Evolutionary conservation across 2,329 filamentous ascomycete genomes (phyloP).

Genomic region (Trichoderma oligosporum): DNA sequence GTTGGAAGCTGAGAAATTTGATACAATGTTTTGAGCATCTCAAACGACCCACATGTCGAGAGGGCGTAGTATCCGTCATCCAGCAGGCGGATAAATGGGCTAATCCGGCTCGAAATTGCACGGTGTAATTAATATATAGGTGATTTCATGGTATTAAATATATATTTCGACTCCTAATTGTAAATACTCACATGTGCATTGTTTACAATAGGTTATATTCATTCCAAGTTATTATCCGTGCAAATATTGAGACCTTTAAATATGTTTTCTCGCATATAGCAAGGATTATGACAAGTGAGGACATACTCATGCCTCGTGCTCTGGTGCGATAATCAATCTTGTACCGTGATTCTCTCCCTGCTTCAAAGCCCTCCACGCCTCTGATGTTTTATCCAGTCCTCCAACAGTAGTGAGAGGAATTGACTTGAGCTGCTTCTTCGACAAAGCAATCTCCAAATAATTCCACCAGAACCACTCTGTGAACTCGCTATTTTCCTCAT

Average conservation of each 20-base stretch:
- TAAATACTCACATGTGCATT: background rate
- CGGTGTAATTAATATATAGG: too few species aligned
- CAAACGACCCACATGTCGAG: background rate
- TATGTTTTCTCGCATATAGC: too few species aligned
- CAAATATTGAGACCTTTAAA: too few species aligned
- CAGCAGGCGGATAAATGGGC: too few species aligned
- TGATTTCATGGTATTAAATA: too few species aligned
- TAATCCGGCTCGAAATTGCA: too few species aligned
- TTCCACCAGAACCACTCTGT: conserved; percentile 19
- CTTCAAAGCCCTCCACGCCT: conserved; percentile 2
- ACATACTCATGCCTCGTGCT: background rate
- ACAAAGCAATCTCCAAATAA: conserved; percentile 4
- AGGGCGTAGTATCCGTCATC: background rate
- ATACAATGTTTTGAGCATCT: too few species aligned
- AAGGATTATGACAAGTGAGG: too few species aligned
- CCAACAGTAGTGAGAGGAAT: background rate
- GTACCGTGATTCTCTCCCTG: conserved; percentile 3
- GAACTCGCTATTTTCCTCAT: conserved; percentile 16
- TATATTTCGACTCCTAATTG: background rate
- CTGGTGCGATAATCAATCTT: conserved; percentile 25
- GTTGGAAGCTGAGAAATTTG: too few species aligned
- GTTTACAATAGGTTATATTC: too few species aligned
- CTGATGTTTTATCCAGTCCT: background rate
- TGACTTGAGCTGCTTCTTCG: background rate
- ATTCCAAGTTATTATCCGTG: too few species aligned